Conservation (phyloP, 2,329 filamentous ascomycete genomes). For the Beauveria medogensis region DNA sequence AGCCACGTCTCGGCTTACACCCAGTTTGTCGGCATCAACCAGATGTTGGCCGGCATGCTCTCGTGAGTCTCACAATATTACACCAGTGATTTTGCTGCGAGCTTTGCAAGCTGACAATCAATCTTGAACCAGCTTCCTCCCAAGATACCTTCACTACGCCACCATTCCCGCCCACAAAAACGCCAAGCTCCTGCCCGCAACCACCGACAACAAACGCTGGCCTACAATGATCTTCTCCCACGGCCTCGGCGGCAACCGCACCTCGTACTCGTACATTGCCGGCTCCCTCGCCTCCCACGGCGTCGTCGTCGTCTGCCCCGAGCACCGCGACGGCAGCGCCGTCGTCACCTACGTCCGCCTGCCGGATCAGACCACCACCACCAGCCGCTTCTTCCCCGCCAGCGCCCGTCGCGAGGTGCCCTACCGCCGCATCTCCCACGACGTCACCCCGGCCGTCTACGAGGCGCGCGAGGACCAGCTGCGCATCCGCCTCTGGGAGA, state of each 20-base stretch:
- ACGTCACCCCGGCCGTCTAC: conserved; percentile 57
- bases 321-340: conserved; percentile 75
- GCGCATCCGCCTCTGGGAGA: conserved; percentile 69
- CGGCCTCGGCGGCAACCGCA: conserved; percentile 71
- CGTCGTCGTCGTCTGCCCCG: conserved; percentile 70
- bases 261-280: conserved; percentile 76
- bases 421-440: conserved; percentile 52
- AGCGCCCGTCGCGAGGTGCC: conserved; percentile 29
- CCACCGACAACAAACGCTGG: conserved; percentile 50
- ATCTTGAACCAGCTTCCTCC: conserved; percentile 45
- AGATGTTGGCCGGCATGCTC: conserved; percentile 48
- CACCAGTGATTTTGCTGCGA: too few relatives aligned
- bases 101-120: too few relatives aligned
- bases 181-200: conserved; percentile 50
- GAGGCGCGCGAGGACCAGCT: conserved; percentile 62
- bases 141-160: conserved; percentile 64
- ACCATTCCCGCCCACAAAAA: conserved; percentile 66
- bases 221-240: conserved; percentile 83
- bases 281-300: conserved; percentile 75
- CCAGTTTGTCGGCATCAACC: conserved; percentile 61
- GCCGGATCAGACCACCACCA: conserved; percentile 35
- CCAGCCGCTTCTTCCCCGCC: conserved; percentile 19
- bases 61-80: conserved; percentile 38
- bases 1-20: conserved; percentile 69
- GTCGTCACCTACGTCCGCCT: conserved; percentile 65